Evolutionary conservation across 2,329 filamentous ascomycete genomes (phyloP).

Genomic region (Ilyonectria sp.): DNA sequence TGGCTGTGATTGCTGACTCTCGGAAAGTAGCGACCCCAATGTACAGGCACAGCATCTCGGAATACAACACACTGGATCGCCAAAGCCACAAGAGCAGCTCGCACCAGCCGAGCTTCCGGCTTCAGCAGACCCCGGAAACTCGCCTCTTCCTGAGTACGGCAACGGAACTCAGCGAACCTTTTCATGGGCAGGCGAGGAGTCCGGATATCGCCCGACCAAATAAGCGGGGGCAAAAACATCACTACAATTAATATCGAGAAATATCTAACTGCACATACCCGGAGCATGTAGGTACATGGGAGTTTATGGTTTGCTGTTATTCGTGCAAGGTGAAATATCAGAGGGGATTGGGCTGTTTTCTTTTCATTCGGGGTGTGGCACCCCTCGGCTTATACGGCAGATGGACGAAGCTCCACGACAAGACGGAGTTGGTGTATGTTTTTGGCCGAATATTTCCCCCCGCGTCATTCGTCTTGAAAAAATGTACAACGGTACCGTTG

Average conservation of each 20-base stretch:
- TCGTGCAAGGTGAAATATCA: neutral
- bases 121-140: slow-evolving; percentile 49
- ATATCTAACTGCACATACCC: slow-evolving; percentile 6
- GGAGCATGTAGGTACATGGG: slow-evolving; percentile 15
- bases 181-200: slow-evolving; percentile 53
- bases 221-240: neutral
- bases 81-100: slow-evolving; percentile 38
- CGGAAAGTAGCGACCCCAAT: slow-evolving; percentile 31
- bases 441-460: neutral
- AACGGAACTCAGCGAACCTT: slow-evolving; percentile 34
- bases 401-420: neutral
- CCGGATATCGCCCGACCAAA: slow-evolving; percentile 45
- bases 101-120: slow-evolving; percentile 55
- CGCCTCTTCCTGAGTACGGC: slow-evolving; percentile 54
- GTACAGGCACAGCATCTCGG: slow-evolving; percentile 35
- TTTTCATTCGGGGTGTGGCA: neutral
- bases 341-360: neutral
- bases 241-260: slow-evolving; percentile 1
- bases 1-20: slow-evolving; percentile 17
- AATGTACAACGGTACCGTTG: slow-evolving; percentile 19
- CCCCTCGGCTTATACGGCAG: slow-evolving; percentile 5
- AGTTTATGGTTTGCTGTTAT: slow-evolving; percentile 6
- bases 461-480: neutral
- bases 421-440: neutral
- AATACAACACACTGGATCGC: slow-evolving; percentile 31